Percentiles rank a stretch among this genome's conserved stretches.
These are phyloP conservation scores for Porcisia hertigi DNA, from an alignment of 208 protist genomes.

Conservation along the genomic window DNA sequence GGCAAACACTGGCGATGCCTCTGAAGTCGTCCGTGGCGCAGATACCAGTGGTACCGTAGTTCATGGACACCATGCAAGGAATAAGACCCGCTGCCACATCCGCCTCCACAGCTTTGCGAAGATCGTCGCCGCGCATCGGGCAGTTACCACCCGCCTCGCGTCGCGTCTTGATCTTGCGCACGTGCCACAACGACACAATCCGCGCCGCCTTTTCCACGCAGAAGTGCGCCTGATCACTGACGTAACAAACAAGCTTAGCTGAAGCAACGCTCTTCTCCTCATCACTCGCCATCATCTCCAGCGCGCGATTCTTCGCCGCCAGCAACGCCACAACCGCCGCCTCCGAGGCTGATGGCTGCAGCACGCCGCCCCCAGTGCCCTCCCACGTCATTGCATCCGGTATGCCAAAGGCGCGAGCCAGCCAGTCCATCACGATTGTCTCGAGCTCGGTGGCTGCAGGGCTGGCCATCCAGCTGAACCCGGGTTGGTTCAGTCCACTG, in stretches of 20 bases:
- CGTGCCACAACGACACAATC: slow-evolving; percentile 42
- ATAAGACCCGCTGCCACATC: slow-evolving; percentile 47
- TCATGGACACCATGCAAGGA: slow-evolving; percentile 54
- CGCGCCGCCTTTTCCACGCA: slow-evolving; percentile 54
- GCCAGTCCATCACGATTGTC: slow-evolving; percentile 66
- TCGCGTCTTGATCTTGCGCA: slow-evolving; percentile 30
- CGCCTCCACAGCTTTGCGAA: slow-evolving; percentile 39
- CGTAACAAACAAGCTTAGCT: slow-evolving; percentile 46
- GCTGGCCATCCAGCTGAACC: slow-evolving; percentile 68
- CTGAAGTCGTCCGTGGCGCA: slow-evolving; percentile 56
- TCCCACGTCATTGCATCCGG: slow-evolving; percentile 47
- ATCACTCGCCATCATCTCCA: slow-evolving; percentile 17
- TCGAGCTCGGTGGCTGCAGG: slow-evolving; percentile 67
- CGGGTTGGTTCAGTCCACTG: slow-evolving; percentile 45
- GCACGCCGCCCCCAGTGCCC: slow-evolving; percentile 46
- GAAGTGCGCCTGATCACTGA: slow-evolving; percentile 58
- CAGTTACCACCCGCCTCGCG: slow-evolving; percentile 38
- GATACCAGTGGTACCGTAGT: slow-evolving; percentile 59
- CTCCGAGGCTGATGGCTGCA: slow-evolving; percentile 60
- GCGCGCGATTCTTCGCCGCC: slow-evolving; percentile 43
- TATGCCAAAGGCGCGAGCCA: slow-evolving; percentile 44
- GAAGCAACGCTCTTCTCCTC: slow-evolving; percentile 34
- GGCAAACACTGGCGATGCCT: slow-evolving; percentile 36
- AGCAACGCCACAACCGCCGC: slow-evolving; percentile 45
- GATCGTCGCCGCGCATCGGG: slow-evolving; percentile 38